Base-by-base conservation (phyloP, 129 eudicot species). In the Centella asiatica region DNA sequence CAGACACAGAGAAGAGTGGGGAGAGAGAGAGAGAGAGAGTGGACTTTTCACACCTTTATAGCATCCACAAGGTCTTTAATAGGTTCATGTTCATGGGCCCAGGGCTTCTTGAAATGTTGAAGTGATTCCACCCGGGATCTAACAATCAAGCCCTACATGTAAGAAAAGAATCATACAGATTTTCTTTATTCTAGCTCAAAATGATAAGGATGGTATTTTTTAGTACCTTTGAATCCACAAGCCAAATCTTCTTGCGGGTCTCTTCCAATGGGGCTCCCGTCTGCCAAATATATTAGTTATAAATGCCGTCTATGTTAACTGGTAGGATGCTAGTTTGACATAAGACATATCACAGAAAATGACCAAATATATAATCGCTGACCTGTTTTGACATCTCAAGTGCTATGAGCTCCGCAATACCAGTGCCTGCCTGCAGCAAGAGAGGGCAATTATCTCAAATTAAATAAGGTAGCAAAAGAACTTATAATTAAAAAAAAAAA, bases 391-490 rank as follows among this genome's bases (percentile, higher is more conserved):
- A 80, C 46, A 90, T 85, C 69, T 90, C 89, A 32, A 85, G 93
- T 18, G 95, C 97, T 71, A 90, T 86, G 71, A 90, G 89, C 68
- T 90, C 95, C 24, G 97, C 97, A 68, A 90, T 90, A 28, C 97
- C 95, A 23, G 97, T 90, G 8, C 97, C 97, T 76, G 97, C 97
- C 97, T 89, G 84, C 61, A 78, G 25, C 46, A 44, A 64, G 20
- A 69, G 28, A 42, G 31, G 48, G 2, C 28, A 42, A 51, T 15
- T 31, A 33, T 52, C 72, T 68, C 32, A 37, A 55, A 32, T 34
- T 29, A 19, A 42, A 5, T 34, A 6, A 18, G 9, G 31, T 56
- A 50, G 11, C 14, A 39, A 51, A 24, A 36, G 20, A 40, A 72
- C 23, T 54, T 19, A 52, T 47, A 28, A n/a, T n/a, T 32, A 10